Evolutionary conservation across 148 eudicot genomes (phyloP).

Genomic region (Cornus kousa): DNA sequence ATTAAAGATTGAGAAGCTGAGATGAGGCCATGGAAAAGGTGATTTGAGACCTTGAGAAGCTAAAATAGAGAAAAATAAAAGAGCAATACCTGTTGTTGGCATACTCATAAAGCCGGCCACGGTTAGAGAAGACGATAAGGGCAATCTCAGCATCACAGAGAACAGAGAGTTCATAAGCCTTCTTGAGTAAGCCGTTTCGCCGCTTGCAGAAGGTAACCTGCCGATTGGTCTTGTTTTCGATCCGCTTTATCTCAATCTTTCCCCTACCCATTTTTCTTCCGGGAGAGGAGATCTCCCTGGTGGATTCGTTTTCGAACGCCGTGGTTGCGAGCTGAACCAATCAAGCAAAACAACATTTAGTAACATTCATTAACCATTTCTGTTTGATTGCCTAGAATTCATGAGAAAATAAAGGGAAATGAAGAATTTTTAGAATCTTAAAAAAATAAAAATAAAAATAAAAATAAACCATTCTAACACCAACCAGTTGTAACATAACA

Average conservation of each 20-base stretch:
- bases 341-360: background rate
- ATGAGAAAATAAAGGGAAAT: background rate
- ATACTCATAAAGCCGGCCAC: constrained; percentile 95
- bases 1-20: background rate
- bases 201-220: constrained; percentile 97
- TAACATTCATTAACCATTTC: background rate
- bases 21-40: too few relatives aligned
- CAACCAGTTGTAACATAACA: background rate
- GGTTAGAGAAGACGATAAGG: constrained; percentile 83
- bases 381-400: constrained; percentile 4
- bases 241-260: constrained; percentile 93
- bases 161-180: constrained; percentile 92
- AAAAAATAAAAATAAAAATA: too few relatives aligned
- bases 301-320: constrained; percentile 43
- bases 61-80: background rate
- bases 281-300: constrained; percentile 61
- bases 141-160: constrained; percentile 98
- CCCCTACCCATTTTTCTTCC: constrained; percentile 78
- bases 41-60: background rate
- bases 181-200: constrained; percentile 88
- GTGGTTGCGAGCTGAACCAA: constrained; percentile 20
- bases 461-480: background rate
- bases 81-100: constrained; percentile 75
- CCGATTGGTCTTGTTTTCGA: constrained; percentile 90
- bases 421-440: background rate